Base-by-base conservation (phyloP, 2,329 filamentous ascomycete genomes). In the Cercospora citrullina region DNA sequence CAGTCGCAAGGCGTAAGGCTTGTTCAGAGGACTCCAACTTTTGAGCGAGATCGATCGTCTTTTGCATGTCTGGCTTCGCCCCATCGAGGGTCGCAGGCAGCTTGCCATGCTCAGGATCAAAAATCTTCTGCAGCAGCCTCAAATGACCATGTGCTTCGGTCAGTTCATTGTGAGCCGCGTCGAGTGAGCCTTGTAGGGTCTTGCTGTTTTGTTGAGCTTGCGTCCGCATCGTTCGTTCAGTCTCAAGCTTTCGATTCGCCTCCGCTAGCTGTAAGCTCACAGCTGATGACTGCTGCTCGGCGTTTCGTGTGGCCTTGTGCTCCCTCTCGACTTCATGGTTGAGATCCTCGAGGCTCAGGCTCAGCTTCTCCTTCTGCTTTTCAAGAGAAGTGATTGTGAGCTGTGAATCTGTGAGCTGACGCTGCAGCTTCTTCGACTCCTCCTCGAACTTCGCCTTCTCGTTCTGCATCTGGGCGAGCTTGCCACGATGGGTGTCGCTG, bases 291-390 rank as follows among this genome's bases (percentile, higher is more conserved):
- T 89, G 87, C 79, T 97, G 96, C 80, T 98, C 94, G 4, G 94
- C 94, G 77, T 91, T 95, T 68, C 94, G 89, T 76, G 90, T 95
- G 21, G 89, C 89, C 81, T 97, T 96, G 76, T 94, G 92, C 80
- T 97, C 94, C 31, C 93, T 87, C 60, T 91, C 91, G 64, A 97
- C 87, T 79, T 98, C 93, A 74, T 98, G 94, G 73, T 93, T 96
- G 39, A 97, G 84, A 78, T 99, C 94, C 78, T 99, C 94, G 8
- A 98, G 81, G 75, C 87, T 93, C 51, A 98, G 86, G 62, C 93
- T 88, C 30, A 98, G 84, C 80, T 97, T 97, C 80, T 98, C 94
- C 63, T 95, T 91, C 79, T 95, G 93, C 83, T 98, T 98, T 78
- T 97, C 93, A 7, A 97, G 82, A 1, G 92, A 91, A 0, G 91